A percentile compares a stretch with the other conserved stretches of the same genome.
Evolutionary conservation across 2,329 filamentous ascomycete species (phyloP).

Genomic region (Westerdykella aurantiaca): DNA sequence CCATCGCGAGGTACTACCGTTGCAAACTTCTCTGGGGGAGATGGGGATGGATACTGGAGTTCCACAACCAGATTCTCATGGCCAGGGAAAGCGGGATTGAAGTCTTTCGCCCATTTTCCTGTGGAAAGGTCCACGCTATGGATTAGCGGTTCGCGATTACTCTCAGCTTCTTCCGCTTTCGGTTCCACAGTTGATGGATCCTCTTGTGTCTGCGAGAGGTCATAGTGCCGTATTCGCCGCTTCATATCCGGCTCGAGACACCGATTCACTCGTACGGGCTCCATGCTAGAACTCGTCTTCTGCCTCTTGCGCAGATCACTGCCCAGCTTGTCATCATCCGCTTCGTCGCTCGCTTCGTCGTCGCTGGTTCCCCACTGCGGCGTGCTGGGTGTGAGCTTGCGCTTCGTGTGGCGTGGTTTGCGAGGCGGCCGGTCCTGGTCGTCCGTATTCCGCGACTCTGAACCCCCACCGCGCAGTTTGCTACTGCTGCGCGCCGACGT

Average conservation of each 20-base stretch:
- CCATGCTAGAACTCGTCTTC: conserved; percentile 33
- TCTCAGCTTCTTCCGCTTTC: conserved; percentile 8
- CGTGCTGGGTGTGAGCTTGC: conserved; percentile 30
- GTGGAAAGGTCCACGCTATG: conserved; percentile 40
- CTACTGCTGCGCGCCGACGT: conserved; percentile 14
- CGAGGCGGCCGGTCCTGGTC: neutral
- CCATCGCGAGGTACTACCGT: conserved; percentile 20
- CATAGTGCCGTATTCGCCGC: conserved; percentile 22
- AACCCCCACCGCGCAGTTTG: no score
- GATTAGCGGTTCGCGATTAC: conserved; percentile 23
- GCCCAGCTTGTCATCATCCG: conserved; percentile 21
- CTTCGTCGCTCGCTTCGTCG: conserved; percentile 26
- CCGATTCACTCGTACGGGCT: conserved; percentile 33
- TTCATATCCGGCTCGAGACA: conserved; percentile 33
- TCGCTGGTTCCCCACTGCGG: conserved; percentile 30
- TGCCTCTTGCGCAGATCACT: conserved; percentile 26
- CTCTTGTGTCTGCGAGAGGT: conserved; percentile 11
- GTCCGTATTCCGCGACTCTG: no score
- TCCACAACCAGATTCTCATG: conserved; percentile 50
- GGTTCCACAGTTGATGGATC: conserved; percentile 5
- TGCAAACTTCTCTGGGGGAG: conserved; percentile 55
- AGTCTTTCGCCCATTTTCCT: conserved; percentile 41
- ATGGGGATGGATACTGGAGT: conserved; percentile 77
- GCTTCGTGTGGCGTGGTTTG: conserved; percentile 16
- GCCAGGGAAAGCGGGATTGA: conserved; percentile 47